These are phyloP conservation scores for Suillus ampliporus DNA, from an alignment of 768 basidiomycete genomes.

Conservation along the genomic window DNA sequence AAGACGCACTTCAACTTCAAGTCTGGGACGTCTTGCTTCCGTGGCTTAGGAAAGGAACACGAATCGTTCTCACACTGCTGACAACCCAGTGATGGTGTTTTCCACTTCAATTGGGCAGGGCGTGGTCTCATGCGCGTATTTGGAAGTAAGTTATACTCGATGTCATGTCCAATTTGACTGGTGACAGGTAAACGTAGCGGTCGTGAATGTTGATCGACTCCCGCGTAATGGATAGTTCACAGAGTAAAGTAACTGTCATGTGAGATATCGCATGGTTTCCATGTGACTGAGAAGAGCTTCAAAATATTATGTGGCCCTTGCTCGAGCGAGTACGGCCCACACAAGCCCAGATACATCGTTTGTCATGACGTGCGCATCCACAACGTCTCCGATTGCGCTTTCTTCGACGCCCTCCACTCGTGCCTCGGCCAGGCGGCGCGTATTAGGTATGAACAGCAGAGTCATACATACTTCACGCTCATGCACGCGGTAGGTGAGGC, in stretches of 20 bases:
- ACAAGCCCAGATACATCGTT: conserved; percentile 72
- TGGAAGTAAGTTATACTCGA: background rate
- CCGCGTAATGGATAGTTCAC: background rate
- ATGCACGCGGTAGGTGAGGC: conserved; percentile 65
- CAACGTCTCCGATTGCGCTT: conserved; percentile 60
- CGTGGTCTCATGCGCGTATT: too few species aligned
- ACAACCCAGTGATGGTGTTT: too few species aligned
- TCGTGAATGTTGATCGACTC: background rate
- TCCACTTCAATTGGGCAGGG: too few species aligned
- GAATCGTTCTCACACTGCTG: too few species aligned
- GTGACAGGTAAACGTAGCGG: background rate
- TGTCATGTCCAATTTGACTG: background rate
- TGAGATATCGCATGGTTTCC: background rate
- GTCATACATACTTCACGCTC: conserved; percentile 52
- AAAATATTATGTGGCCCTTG: conserved; percentile 23
- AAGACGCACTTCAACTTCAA: too few species aligned
- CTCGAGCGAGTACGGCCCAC: conserved; percentile 60
- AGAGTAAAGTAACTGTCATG: background rate
- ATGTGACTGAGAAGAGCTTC: background rate
- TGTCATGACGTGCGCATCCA: conserved; percentile 65
- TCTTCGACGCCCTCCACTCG: conserved; percentile 59
- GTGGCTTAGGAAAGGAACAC: too few species aligned
- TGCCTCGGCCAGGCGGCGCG: conserved; percentile 65
- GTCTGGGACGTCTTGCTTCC: too few species aligned
- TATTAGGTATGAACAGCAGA: conserved; percentile 74